Base-by-base conservation (phyloP, 139 green algal species). In the Picochlorum costavermella region DNA sequence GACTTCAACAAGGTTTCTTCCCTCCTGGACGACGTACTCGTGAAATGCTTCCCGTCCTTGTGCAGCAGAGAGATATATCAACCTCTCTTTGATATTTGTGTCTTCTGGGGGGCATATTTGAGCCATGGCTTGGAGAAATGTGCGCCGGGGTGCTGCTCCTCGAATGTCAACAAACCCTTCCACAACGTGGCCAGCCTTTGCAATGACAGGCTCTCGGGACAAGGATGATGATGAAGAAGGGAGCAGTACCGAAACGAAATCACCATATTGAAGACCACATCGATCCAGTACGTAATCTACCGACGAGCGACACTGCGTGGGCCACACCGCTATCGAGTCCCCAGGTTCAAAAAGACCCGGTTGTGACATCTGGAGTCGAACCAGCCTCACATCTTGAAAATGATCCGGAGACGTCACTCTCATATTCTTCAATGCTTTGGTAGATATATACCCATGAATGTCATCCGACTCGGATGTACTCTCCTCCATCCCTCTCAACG, bases 91-190 rank as follows among this genome's bases (percentile, higher is more conserved):
- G 69, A 97, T 14, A n/a, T 17, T 14, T 4, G 9, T 53, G 5
- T 44, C 13, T 55, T n/a, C 9, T 16, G 46, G 4, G 0, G 1
- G 12, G 28, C 29, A 46, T 6, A 46, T 10, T 5, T 28, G 30
- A 33, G 13, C 12, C 16, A 63, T n/a, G n/a, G 86, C 82, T 81
- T 96, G 75, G 68, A 97, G 96, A 56, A 97, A 88, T 68, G 83
- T 90, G 12, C 88, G 77, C 17, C 90, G 63, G 0, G 92, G 92
- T 0, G 83, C 86, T 16, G 78, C 84, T 13, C 85, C 86, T 3
- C 46, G 64, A 3, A 96, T 57, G 66, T 97, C 92, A 56, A 98
- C 53, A 10, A 80, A 81, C 6, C 85, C 89, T 36, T 71, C 68
- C 13, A 92, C 65, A 56, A 92, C 59, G 8, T 33, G 55, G 4